These are phyloP conservation scores for Phylloboletellus chloephorus DNA, from an alignment of 1,284 basidiomycete genomes.

Conservation along the genomic window DNA sequence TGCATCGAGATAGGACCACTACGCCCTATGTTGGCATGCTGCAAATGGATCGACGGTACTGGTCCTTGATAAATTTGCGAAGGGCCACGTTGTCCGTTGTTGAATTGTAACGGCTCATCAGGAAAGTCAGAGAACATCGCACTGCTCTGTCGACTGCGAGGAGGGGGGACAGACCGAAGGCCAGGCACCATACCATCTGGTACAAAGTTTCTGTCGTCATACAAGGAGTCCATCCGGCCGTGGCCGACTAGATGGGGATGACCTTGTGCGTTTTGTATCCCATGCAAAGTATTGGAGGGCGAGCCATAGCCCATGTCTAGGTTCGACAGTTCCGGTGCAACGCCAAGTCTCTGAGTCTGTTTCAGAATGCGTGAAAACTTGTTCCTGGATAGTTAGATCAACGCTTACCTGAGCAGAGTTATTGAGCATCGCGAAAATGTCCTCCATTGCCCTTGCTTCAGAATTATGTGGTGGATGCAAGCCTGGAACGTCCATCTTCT, in stretches of 20 bases:
- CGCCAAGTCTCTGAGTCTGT: conserved; percentile 28
- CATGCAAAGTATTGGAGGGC: conserved; percentile 21
- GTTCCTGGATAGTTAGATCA: neutral
- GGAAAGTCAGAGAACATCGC: conserved; percentile 53
- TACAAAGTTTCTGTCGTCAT: conserved; percentile 73
- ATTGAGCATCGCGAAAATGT: conserved; percentile 53
- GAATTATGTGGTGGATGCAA: conserved; percentile 34
- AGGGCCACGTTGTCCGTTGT: conserved; percentile 49
- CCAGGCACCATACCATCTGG: conserved; percentile 82
- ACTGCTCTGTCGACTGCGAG: conserved; percentile 54
- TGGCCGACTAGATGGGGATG: conserved; percentile 38
- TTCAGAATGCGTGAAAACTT: conserved; percentile 4
- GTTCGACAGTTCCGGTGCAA: conserved; percentile 20
- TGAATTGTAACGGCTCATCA: conserved; percentile 60
- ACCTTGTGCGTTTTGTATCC: conserved; percentile 40
- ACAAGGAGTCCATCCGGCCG: conserved; percentile 57
- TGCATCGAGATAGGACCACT: conserved; percentile 55
- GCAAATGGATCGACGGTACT: conserved; percentile 45
- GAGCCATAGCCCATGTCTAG: conserved; percentile 26
- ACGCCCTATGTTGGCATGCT: conserved; percentile 44
- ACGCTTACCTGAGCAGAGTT: conserved; percentile 32
- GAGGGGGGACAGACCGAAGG: conserved; percentile 57
- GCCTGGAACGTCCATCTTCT: conserved; percentile 42
- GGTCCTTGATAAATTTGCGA: conserved; percentile 53
- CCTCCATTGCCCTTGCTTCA: conserved; percentile 62